Conservation (phyloP, 2,329 filamentous ascomycete species). For the Penicillium decumbens region DNA sequence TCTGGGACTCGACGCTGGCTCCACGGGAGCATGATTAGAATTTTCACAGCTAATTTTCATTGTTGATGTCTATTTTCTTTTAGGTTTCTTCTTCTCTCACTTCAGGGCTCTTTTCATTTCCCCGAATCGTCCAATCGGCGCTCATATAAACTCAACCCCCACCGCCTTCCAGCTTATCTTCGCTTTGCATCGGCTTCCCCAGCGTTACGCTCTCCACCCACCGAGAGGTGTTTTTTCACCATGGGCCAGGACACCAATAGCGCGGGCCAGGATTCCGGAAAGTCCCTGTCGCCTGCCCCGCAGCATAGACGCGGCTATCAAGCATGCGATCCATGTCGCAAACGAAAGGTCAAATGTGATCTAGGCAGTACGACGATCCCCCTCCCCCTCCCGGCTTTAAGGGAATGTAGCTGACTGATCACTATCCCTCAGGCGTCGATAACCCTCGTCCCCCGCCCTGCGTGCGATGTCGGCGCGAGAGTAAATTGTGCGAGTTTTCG, state of each 20-base stretch:
- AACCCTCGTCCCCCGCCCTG: conserved; percentile 92
- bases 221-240: conserved; percentile 12
- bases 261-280: conserved; percentile 17
- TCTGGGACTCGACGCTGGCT: conserved; percentile 1
- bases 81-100: neutral
- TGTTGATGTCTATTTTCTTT: neutral
- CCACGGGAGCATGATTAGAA: neutral
- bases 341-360: conserved; percentile 49
- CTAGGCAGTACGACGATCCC: conserved; percentile 40
- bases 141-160: conserved; percentile 26
- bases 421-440: conserved; percentile 58
- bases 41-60: neutral
- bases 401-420: conserved; percentile 14
- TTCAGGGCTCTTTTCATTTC: conserved; percentile 1
- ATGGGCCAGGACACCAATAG: conserved; percentile 23
- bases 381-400: conserved; percentile 13
- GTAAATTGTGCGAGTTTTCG: conserved; percentile 96
- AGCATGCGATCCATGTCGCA: conserved; percentile 48
- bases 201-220: conserved; percentile 19
- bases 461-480: conserved; percentile 86
- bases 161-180: conserved; percentile 35
- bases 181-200: conserved; percentile 40
- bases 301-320: conserved; percentile 48
- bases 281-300: conserved; percentile 32
- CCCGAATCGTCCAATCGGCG: conserved; percentile 9